These are phyloP conservation scores for Pichia sp. DNA, from an alignment of 1,139 yeast genomes.

Conservation along the genomic window DNA sequence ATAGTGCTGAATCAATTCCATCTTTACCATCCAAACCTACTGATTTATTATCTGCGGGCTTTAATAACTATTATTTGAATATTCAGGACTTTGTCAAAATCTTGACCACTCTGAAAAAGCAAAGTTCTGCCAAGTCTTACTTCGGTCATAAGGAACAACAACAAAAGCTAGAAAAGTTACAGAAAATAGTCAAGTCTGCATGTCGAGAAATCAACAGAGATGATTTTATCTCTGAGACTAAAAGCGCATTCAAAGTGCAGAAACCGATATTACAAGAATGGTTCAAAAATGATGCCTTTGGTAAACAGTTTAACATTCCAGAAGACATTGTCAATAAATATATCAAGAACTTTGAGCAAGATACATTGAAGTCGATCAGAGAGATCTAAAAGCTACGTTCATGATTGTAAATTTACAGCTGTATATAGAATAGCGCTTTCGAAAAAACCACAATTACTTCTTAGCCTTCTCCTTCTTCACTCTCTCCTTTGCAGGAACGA, in stretches of 20 bases:
- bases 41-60: conserved; percentile 14
- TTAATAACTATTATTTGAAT: conserved; percentile 18
- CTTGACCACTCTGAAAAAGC: conserved; percentile 13
- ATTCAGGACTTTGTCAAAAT: conserved; percentile 19
- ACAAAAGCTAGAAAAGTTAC: conserved; percentile 1
- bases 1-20: neutral
- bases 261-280: conserved; percentile 9
- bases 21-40: conserved; percentile 12
- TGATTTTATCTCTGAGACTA: conserved; percentile 1
- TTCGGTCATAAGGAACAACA: conserved; percentile 6
- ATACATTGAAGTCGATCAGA: conserved; percentile 14
- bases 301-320: conserved; percentile 17
- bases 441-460: conserved; percentile 10
- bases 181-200: neutral
- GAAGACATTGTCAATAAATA: conserved; percentile 10
- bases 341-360: conserved; percentile 13
- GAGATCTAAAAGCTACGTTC: conserved; percentile 11
- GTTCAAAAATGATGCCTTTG: conserved; percentile 17
- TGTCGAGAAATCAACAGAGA: conserved; percentile 7
- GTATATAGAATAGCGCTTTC: neutral
- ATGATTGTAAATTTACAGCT: neutral
- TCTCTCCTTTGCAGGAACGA: conserved; percentile 59
- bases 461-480: conserved; percentile 27
- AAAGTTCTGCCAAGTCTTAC: conserved; percentile 2
- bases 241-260: neutral